Evolutionary conservation across 495 filamentous ascomycete genomes (phyloP).

Genomic region (Diplogelasinospora grovesii): DNA sequence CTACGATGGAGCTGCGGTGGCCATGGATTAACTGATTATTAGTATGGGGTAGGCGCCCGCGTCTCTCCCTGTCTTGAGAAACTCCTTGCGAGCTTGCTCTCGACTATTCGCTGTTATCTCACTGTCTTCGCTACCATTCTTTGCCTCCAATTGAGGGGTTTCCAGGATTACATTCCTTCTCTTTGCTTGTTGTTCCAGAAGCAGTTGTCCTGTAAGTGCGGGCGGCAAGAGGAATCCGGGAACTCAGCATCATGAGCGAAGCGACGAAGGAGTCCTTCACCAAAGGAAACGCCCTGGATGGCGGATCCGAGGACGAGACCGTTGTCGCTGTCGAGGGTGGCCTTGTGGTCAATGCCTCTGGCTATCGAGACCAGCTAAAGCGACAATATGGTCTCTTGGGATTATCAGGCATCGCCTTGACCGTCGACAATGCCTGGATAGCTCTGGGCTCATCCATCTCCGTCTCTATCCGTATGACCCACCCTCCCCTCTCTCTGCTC

Average conservation of each 20-base stretch:
- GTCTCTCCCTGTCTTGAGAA: too few species aligned
- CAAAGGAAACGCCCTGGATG: constrained; percentile 5
- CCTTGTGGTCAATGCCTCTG: constrained; percentile 47
- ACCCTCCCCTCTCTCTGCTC: background rate
- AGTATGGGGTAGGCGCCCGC: too few species aligned
- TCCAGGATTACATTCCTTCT: too few species aligned
- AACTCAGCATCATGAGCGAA: constrained; percentile 2
- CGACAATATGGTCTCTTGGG: constrained; percentile 49
- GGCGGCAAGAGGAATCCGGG: background rate
- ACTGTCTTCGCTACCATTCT: background rate
- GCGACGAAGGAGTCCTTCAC: background rate
- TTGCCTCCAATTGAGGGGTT: background rate
- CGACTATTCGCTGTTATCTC: background rate
- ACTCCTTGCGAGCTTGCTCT: too few species aligned
- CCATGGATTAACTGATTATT: too few species aligned
- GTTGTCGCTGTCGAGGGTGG: constrained; percentile 30
- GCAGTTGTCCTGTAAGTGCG: background rate
- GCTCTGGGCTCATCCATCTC: constrained; percentile 48
- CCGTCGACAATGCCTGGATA: constrained; percentile 50
- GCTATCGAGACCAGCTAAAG: constrained; percentile 49
- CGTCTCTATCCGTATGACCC: constrained; percentile 43
- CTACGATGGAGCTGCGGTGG: too few species aligned
- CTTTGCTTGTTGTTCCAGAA: background rate
- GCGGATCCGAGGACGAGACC: constrained; percentile 26
- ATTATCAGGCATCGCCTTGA: constrained; percentile 46